Evolutionary conservation across 2,329 filamentous ascomycete genomes (phyloP), one percentile per base, ranked within the genome.

Genomic region (Fusarium chaquense): DNA sequence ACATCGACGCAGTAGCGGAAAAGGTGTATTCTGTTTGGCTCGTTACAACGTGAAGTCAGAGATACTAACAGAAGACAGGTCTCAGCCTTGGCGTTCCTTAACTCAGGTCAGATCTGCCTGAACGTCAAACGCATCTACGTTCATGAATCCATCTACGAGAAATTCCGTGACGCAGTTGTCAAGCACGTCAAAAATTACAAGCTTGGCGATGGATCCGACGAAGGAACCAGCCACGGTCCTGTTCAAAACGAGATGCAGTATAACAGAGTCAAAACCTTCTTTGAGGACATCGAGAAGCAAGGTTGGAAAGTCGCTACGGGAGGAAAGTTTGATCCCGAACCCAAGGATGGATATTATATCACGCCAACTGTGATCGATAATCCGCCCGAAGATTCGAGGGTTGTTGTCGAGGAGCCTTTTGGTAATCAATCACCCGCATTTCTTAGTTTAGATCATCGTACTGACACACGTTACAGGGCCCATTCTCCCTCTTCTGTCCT

Each of bases 161-260:
- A 81, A 20, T 89, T 91, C 77, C 77, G 85, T 2, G 77, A 81
- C 3, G 65, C 74, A 4, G 69, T 85, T 15, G 73, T 81, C 8
- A 69, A 73, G 16, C 62, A 69, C 5, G 71, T 76, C 59, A 82
- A 87, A 65, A 83, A 79, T 5, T 79, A 79, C 47, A 76, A 80
- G 18, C 73, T 88, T 6, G 81, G 87, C 66, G 83, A 85, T 16
- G 86, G 86, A 1, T 71, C 72, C 0, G 30, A 63, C 2, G 38
- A 75, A 1, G 72, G 58, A 2, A 65, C 65, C 4, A 71, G 86
- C 40, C 83, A 88, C 58, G 86, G 88, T 1, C 90, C 90, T 0
- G 78, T 91, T 4, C 88, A 89, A 64, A 92, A 92, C 77, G 78
- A 83, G 69, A 85, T 88, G 84, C 90, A 92, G 76, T 91, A 84